These are phyloP conservation scores for Cydonia oblonga DNA, from an alignment of 331 rosid species.

Conservation along the genomic window DNA sequence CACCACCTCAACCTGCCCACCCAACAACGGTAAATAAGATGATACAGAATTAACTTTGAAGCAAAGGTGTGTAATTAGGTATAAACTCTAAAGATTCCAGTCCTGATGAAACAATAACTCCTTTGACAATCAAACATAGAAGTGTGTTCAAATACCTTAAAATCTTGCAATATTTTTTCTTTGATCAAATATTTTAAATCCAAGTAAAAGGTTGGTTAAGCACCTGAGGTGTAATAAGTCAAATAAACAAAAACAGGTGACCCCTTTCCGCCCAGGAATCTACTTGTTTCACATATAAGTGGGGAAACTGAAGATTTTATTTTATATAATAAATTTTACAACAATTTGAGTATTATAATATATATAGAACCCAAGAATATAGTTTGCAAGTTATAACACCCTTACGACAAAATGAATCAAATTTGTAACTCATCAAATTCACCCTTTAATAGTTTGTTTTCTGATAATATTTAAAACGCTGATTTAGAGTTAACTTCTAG, in stretches of 20 bases:
- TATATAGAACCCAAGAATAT: no score
- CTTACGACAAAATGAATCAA: no score
- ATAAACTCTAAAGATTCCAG: not conserved
- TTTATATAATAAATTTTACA: no score
- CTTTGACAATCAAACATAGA: not conserved
- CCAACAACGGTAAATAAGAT: constrained; percentile 12
- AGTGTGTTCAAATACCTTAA: not conserved
- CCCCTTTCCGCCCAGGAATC: no score
- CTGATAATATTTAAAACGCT: no score
- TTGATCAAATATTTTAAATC: not conserved
- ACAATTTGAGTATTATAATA: no score
- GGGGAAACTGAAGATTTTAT: no score
- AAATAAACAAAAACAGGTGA: not conserved
- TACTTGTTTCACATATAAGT: no score
- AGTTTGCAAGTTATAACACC: no score
- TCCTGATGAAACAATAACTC: not conserved
- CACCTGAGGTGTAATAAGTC: not conserved
- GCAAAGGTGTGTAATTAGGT: not conserved
- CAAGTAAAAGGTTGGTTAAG: not conserved
- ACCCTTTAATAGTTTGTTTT: no score
- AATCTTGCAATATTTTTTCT: not conserved
- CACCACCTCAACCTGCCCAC: constrained; percentile 36
- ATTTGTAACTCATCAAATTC: no score
- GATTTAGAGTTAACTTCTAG: no score
- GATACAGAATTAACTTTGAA: not conserved